Base-by-base conservation (phyloP, 2,329 filamentous ascomycete species). In the Phyllosticta paracitricarpa region DNA sequence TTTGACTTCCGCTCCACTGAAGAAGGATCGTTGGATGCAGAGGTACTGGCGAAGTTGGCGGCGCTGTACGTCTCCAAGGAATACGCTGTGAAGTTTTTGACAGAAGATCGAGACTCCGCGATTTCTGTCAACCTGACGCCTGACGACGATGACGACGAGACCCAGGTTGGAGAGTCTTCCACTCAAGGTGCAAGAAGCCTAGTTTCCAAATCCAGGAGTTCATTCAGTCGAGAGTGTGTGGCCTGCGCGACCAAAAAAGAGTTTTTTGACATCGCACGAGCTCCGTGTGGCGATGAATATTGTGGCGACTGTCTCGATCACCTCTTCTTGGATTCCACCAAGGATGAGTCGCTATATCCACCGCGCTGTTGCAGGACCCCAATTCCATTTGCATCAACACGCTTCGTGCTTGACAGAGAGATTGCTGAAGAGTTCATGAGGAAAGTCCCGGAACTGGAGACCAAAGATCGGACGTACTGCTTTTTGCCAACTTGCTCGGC, bases 301-400 rank as follows among this genome's bases (percentile, higher is more conserved):
- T 40, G 33, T 10, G 10, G 10, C 33, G 33, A 12, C 7, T 40
- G 33, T 5, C 10, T 40, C 33, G 14, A 40, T 10, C 33, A 17
- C 10, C 14, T 40, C 33, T 40, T 40, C 33, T 17, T 12, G 33
- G 14, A 17, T 17, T 53, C 66, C 1, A 54, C 67, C 3, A 63
- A 59, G 0, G 63, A 68, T 53, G 59, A 64, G 1, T 52, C 61
- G 1, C 62, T 68, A 0, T 71, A 71, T 51, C 69, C 67, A 7
- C 67, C 66, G 0, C 64, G 64, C n/a, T 71, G 65, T 57, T 69
- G 65, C 55, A 58, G 59, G 3, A 4, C 57, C 2, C 61, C 51
- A 0, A 68, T 71, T 19, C 60, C 68, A 2, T 58, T 69, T 1
- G 61, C 64, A 0, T 53, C 55, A 3, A 14, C 30, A 8, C 22